A percentile compares a stretch with the other conserved stretches of the same genome.
phyloP scores from a whole-genome alignment of 2,329 filamentous ascomycete genomes.

The Trichoderma atroviride region DNA sequence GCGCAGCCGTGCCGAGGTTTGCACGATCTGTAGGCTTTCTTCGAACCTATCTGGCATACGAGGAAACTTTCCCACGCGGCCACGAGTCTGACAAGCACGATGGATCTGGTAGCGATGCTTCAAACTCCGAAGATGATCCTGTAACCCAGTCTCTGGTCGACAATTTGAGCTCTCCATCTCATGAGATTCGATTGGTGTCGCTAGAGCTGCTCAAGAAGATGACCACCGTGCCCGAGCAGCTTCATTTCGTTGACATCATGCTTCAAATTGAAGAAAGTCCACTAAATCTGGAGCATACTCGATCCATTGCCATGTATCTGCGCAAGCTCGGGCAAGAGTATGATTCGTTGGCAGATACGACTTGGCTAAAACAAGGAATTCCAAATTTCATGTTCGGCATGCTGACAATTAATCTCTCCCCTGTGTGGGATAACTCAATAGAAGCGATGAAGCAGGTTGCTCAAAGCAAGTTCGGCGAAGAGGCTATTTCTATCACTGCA shows the following conservation, averaged over 20 bases:
- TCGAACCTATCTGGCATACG: slow-evolving; percentile 62
- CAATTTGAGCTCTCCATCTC: slow-evolving; percentile 76
- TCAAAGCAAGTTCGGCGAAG: slow-evolving; percentile 71
- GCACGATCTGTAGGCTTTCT: slow-evolving; percentile 68
- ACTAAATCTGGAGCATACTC: slow-evolving; percentile 72
- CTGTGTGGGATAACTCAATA: slow-evolving; percentile 84
- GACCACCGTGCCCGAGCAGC: slow-evolving; percentile 34
- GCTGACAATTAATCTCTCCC: slow-evolving; percentile 80
- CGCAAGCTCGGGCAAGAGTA: slow-evolving; percentile 74
- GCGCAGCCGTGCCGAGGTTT: slow-evolving; percentile 67
- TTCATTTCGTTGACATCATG: slow-evolving; percentile 54
- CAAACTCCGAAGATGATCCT: slow-evolving; percentile 55
- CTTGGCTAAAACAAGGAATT: slow-evolving; percentile 71
- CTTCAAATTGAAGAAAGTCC: slow-evolving; percentile 79
- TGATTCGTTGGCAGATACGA: slow-evolving; percentile 56
- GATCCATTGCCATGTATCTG: slow-evolving; percentile 81
- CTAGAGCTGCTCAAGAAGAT: slow-evolving; percentile 71
- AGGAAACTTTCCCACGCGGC: slow-evolving; percentile 40
- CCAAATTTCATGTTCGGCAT: slow-evolving; percentile 87
- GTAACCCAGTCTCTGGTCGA: slow-evolving; percentile 67
- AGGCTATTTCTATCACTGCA: slow-evolving; percentile 68
- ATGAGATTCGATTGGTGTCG: slow-evolving; percentile 71
- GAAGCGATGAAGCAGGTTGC: slow-evolving; percentile 75
- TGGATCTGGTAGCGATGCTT: slow-evolving; percentile 47
- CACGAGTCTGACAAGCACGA: slow-evolving; percentile 32